Evolutionary conservation across 352 stramenopile genomes (phyloP).

Genomic region (Globisporangium radiosum): DNA sequence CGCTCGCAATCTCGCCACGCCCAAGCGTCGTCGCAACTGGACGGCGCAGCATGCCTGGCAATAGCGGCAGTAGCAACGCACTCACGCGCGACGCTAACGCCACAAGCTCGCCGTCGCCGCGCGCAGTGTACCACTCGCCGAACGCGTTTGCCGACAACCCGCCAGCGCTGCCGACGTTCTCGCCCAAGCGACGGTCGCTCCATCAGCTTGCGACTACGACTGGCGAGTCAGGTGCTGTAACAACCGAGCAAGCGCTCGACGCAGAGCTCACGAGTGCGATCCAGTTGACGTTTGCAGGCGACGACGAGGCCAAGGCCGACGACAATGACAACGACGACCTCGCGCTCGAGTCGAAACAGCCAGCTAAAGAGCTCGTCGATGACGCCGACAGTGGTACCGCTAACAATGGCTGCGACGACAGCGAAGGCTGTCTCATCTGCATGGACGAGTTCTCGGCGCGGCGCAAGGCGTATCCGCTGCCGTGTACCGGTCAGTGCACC

Average conservation of each 20-base stretch:
- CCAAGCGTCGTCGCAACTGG: neutral
- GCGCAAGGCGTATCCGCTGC: slow-evolving; percentile 79
- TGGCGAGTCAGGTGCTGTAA: neutral
- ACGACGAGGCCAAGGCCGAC: slow-evolving; percentile 24
- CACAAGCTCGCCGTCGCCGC: slow-evolving; percentile 25
- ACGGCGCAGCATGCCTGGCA: slow-evolving; percentile 1
- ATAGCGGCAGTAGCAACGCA: neutral
- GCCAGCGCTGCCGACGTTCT: slow-evolving; percentile 44
- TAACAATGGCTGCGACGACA: neutral
- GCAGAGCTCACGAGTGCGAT: slow-evolving; percentile 21
- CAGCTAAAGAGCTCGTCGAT: slow-evolving; percentile 10
- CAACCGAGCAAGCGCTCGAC: slow-evolving; percentile 10
- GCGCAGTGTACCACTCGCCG: slow-evolving; percentile 59
- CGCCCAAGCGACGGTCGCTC: slow-evolving; percentile 41
- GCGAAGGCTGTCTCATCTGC: slow-evolving; percentile 74
- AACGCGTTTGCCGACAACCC: slow-evolving; percentile 34
- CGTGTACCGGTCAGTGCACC: slow-evolving; percentile 70
- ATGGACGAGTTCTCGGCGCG: slow-evolving; percentile 87
- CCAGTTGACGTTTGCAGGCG: slow-evolving; percentile 22
- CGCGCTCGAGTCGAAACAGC: slow-evolving; percentile 10
- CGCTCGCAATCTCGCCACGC: slow-evolving; percentile 25
- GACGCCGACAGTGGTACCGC: slow-evolving; percentile 1
- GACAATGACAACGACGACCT: slow-evolving; percentile 19
- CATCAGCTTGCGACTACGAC: slow-evolving; percentile 1
- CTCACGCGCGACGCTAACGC: neutral